Evolutionary conservation across 2,329 filamentous ascomycete species (phyloP).

Genomic region (Fusarium mexicanum): DNA sequence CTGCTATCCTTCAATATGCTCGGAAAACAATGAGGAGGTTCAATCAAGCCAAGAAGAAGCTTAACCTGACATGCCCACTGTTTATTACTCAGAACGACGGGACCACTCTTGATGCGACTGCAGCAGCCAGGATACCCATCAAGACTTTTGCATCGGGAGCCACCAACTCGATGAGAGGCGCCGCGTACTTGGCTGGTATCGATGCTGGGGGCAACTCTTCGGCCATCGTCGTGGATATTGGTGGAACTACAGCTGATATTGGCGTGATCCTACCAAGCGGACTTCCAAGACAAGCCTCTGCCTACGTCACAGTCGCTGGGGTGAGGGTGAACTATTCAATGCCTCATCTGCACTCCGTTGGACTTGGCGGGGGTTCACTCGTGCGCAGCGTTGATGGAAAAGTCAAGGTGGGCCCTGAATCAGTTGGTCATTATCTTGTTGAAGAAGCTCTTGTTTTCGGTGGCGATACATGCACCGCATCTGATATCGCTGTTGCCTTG

Average conservation of each 20-base stretch:
- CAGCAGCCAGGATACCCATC: conserved; percentile 57
- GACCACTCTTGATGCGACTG: conserved; percentile 53
- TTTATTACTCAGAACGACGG: conserved; percentile 64
- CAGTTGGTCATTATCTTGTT: background rate
- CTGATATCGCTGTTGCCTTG: background rate
- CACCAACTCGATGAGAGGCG: conserved; percentile 61
- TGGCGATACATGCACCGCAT: background rate
- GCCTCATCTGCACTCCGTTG: conserved; percentile 18
- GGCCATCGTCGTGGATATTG: conserved; percentile 59
- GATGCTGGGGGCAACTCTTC: conserved; percentile 2
- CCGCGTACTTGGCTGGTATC: conserved; percentile 56
- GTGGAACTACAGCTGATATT: conserved; percentile 64
- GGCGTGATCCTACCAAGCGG: conserved; percentile 53
- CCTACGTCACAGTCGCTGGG: background rate
- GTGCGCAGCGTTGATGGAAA: background rate
- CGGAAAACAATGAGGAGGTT: conserved; percentile 58
- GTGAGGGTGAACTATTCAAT: conserved; percentile 22
- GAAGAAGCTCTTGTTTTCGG: conserved; percentile 3
- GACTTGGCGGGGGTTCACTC: conserved; percentile 43
- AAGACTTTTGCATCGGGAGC: conserved; percentile 60
- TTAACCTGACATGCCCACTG: conserved; percentile 51
- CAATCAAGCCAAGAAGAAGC: conserved; percentile 52
- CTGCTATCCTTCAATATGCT: conserved; percentile 59
- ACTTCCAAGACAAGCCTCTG: conserved; percentile 4
- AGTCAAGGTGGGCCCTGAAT: background rate